These are phyloP conservation scores for Penicillium sp. DNA, from an alignment of 2,329 filamentous ascomycete species.

Conservation along the genomic window DNA sequence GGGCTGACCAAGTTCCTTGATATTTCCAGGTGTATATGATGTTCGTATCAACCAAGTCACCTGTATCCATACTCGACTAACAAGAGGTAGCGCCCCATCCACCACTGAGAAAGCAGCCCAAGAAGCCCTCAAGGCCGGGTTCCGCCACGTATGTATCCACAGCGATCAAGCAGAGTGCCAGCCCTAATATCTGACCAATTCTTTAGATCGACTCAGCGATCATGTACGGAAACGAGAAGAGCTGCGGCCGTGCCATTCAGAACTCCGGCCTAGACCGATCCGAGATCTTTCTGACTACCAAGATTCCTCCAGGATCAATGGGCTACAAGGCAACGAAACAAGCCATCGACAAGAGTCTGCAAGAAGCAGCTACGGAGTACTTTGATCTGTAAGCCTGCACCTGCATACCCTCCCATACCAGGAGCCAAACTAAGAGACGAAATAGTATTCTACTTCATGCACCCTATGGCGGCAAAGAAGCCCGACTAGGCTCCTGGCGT, in stretches of 20 bases:
- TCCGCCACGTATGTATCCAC: constrained; percentile 30
- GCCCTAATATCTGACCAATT: not conserved
- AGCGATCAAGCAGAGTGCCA: not conserved
- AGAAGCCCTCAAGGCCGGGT: constrained; percentile 31
- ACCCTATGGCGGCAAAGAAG: constrained; percentile 70
- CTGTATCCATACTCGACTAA: not conserved
- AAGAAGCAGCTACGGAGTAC: constrained; percentile 67
- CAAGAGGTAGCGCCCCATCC: constrained; percentile 23
- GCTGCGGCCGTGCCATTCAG: constrained; percentile 68
- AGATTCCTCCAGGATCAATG: constrained; percentile 64
- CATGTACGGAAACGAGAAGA: constrained; percentile 70
- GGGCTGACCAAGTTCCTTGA: not conserved
- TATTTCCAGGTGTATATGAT: constrained; percentile 33
- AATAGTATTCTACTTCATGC: constrained; percentile 66
- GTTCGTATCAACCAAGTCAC: constrained; percentile 16
- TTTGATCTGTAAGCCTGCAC: constrained; percentile 61
- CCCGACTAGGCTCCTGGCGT: constrained; percentile 70
- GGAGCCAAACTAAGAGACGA: not conserved
- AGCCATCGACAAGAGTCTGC: constrained; percentile 63
- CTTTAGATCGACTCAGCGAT: constrained; percentile 59
- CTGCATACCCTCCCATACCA: not conserved
- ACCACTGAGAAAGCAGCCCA: constrained; percentile 25
- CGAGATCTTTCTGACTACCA: constrained; percentile 78
- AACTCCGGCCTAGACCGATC: constrained; percentile 57
- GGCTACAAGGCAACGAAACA: constrained; percentile 66